Evolutionary conservation across 163 green algal species (phyloP), one percentile per base, ranked within the genome.

Genomic region (Coccomyxa subellipsoidea): DNA sequence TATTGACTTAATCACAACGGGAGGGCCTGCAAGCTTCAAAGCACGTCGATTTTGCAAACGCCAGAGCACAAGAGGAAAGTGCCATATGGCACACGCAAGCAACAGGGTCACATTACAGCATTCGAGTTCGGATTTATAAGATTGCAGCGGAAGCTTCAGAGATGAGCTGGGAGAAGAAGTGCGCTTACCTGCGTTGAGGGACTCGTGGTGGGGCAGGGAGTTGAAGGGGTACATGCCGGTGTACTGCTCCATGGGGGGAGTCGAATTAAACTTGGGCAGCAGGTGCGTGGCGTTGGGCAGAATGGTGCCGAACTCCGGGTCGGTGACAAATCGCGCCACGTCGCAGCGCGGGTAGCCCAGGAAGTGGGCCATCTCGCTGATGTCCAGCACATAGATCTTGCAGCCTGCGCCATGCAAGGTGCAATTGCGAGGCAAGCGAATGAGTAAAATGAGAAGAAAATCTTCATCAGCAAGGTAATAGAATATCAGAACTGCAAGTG

Each of bases 351-450:
- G 36, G 72, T 78, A 78, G 31, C 72, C 72, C 31, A 78, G 72
- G 2, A 53, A 31, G 27, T 47, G 36, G 15, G 72, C 36, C 72
- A 78, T 78, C 7, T 78, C 31, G 25, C 27, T 32, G 72, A 78
- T 53, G 37, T 78, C 72, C 72, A 78, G 72, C 36, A 78, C 72
- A 34, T 78, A 78, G 25, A 78, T 32, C 37, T 53, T 47, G 72
- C 72, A 78, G 72, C 72, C 72, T 78, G 72, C 66, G 32, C 8
- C 29, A 73, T 18, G 18, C 21, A 59, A 1, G 5, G 23, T 59
- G 47, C 15, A 59, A 2, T 59, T 12, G 23, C 15, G 47, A 8
- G 21, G 47, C 47, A 5, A n/a, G n/a, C n/a, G n/a, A n/a, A n/a
- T n/a, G n/a, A n/a, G n/a, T n/a, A n/a, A n/a, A n/a, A n/a, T n/a